phyloP scores from a whole-genome alignment of 164 flowering plant species.

The Dillenia turbinata region DNA sequence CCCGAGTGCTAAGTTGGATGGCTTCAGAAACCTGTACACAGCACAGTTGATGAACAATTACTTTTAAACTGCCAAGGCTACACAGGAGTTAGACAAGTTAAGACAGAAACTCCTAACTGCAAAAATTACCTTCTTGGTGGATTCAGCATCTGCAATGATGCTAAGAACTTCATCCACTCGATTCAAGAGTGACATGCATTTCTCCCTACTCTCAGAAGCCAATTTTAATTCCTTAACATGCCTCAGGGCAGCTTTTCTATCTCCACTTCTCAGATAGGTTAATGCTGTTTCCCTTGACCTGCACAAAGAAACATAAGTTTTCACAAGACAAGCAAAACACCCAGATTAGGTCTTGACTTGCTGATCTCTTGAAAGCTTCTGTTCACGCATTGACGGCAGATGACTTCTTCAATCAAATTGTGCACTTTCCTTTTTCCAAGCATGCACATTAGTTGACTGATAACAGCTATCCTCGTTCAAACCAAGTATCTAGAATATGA shows the following conservation, averaged over 20 bases:
- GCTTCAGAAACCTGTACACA: constrained; percentile 75
- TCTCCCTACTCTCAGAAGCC: constrained; percentile 60
- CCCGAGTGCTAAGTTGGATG: constrained; percentile 65
- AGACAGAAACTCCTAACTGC: not conserved
- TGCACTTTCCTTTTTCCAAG: too few species aligned
- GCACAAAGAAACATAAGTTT: constrained; percentile 12
- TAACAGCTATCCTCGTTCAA: too few species aligned
- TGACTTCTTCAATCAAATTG: too few species aligned
- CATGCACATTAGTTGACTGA: too few species aligned
- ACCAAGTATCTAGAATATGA: too few species aligned
- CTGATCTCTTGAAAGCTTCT: too few species aligned
- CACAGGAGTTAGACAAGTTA: not conserved
- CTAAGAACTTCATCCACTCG: constrained; percentile 78
- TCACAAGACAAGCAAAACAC: not conserved
- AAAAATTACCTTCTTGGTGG: constrained; percentile 64
- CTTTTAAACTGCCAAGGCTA: not conserved
- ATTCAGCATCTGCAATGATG: constrained; percentile 68
- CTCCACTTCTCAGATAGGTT: constrained; percentile 51
- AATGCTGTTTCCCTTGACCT: constrained; percentile 68
- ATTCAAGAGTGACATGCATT: constrained; percentile 49
- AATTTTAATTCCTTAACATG: constrained; percentile 57
- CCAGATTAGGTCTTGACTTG: too few species aligned
- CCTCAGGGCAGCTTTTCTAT: constrained; percentile 59
- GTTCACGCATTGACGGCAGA: too few species aligned
- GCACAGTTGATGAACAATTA: constrained; percentile 2